A percentile compares a stretch with the other conserved stretches of the same genome.
Evolutionary conservation across 2,329 filamentous ascomycete genomes (phyloP).

Genomic region (Trichoderma sp.): DNA sequence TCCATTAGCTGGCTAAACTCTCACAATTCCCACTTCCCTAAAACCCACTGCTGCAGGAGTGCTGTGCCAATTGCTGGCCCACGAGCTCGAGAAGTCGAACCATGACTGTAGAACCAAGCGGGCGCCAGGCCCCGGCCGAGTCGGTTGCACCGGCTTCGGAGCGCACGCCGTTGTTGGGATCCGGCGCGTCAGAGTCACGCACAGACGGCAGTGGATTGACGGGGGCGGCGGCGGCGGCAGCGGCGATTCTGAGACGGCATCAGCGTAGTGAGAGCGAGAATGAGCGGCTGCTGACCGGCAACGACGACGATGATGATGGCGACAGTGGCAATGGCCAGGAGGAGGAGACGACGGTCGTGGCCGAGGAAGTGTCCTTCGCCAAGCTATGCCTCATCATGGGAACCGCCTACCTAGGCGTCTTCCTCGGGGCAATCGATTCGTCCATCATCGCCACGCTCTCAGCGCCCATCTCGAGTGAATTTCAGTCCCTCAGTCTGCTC

Average conservation of each 20-base stretch:
- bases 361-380: constrained; percentile 45
- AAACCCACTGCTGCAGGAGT: neutral
- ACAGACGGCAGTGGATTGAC: neutral
- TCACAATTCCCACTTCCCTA: neutral
- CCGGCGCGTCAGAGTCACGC: neutral
- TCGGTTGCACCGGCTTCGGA: constrained; percentile 22
- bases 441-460: constrained; percentile 85
- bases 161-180: constrained; percentile 30
- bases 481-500: constrained; percentile 74
- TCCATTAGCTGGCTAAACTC: neutral
- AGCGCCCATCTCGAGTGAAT: constrained; percentile 78
- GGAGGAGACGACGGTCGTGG: constrained; percentile 48
- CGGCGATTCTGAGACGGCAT: constrained; percentile 12
- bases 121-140: neutral
- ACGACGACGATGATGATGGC: neutral
- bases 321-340: constrained; percentile 28
- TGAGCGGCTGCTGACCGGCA: neutral
- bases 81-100: neutral
- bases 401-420: constrained; percentile 58
- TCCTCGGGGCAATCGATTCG: constrained; percentile 65
- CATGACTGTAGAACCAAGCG: constrained; percentile 9
- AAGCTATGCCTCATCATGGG: constrained; percentile 54
- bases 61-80: neutral
- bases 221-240: constrained; percentile 6
- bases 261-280: neutral